phyloP scores from a whole-genome alignment of 306 rosid genomes.

The Malus sylvestris region DNA sequence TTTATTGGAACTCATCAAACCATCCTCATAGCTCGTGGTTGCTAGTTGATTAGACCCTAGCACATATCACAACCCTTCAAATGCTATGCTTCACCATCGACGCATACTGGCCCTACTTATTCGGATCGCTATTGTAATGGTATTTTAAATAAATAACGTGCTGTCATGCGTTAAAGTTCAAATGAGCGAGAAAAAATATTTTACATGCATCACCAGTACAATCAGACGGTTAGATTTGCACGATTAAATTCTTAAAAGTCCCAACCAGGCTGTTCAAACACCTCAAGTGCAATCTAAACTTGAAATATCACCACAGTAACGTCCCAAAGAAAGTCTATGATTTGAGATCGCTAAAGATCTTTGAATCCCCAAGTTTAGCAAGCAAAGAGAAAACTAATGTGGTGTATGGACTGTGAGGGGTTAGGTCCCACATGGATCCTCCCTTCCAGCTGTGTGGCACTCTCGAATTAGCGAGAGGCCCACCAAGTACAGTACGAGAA shows the following conservation, averaged over 20 bases:
- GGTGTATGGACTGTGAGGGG: constrained; percentile 7
- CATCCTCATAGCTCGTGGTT: constrained; percentile 8
- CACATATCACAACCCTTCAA: constrained; percentile 8
- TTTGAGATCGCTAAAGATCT: background rate
- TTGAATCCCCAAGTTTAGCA: background rate
- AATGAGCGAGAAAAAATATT: background rate
- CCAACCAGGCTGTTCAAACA: no score
- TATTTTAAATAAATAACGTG: no score
- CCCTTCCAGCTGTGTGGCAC: constrained; percentile 31
- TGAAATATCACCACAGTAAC: no score
- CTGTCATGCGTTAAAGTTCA: fast-evolving
- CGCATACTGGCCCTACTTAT: no score
- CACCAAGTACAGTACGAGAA: constrained; percentile 12
- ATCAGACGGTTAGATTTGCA: background rate
- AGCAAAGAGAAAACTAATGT: background rate
- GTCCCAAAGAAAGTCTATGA: background rate
- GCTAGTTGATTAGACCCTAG: constrained; percentile 14
- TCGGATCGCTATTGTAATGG: fast-evolving
- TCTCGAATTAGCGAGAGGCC: constrained; percentile 19
- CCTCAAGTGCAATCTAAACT: no score
- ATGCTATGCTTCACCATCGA: background rate
- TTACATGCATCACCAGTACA: background rate
- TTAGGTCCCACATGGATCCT: constrained; percentile 45
- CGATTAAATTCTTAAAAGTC: no score
- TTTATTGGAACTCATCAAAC: constrained; percentile 69